Evolutionary conservation across 2,329 filamentous ascomycete genomes (phyloP), one percentile per base, ranked within the genome.

Genomic region (Cyphellophora attinorum): DNA sequence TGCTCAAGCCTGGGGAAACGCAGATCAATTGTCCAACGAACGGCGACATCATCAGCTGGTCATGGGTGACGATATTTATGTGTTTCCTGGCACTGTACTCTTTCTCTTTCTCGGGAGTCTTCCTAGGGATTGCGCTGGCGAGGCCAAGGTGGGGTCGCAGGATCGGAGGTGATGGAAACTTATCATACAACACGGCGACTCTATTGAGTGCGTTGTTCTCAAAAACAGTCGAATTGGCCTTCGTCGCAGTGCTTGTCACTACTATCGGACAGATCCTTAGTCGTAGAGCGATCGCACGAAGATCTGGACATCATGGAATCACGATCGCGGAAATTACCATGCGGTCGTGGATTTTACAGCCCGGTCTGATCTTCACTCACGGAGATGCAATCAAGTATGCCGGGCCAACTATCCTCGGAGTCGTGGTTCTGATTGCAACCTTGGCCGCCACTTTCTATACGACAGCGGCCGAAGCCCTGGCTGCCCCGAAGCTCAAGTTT

Each of bases 251-350:
- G 0, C 82, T 85, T 40, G 79, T 88, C 2, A 72, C 79, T 0
- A 82, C 82, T 35, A 53, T 88, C 0, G 84, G 84, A 0, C 84
- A 91, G 52, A 71, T 81, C 0, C 58, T 89, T 11, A 85, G 74
- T n/a, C 68, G 80, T 13, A 64, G 79, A 35, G 79, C 82, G 0
- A 70, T 84, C 36, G 67, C 69, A 15, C 70, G 67, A 35, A 62
- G 67, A 6, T 70, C 74, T 0, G 27, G 29, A 19, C 6, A 14
- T n/a, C 60, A 63, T 3, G 83, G 83, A 2, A 70, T 88, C 38
- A 84, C 76, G 0, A 67, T 89, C 11, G 78, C 83, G 0, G 82
- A 89, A 50, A 74, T 88, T 62, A 79, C 72, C 11, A 85, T 89
- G 80, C 70, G 82, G 30, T 71, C 71, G 28, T 89, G 82, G 83